These are phyloP conservation scores for Astrothelium subdiscretum DNA, from an alignment of 495 filamentous ascomycete species.

Conservation along the genomic window DNA sequence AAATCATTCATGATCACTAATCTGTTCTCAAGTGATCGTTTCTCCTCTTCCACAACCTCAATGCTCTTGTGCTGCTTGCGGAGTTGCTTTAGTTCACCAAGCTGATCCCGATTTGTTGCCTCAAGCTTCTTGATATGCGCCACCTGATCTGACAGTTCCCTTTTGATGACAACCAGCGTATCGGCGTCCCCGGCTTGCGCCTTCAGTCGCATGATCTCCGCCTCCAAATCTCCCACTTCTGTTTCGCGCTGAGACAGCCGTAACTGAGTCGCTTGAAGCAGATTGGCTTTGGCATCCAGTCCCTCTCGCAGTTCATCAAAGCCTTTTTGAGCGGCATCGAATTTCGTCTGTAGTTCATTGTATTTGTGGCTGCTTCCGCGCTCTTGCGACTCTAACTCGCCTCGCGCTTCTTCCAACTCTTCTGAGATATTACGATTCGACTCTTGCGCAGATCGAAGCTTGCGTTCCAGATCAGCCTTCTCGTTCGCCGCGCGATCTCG, in stretches of 20 bases:
- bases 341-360: conserved; percentile 58
- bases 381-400: conserved; percentile 57
- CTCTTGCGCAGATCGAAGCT: conserved; percentile 57
- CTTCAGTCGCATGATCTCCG: conserved; percentile 68
- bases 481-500: conserved; percentile 56
- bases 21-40: conserved; percentile 66
- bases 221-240: conserved; percentile 61
- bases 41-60: conserved; percentile 94
- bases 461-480: conserved; percentile 58
- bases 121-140: conserved; percentile 78
- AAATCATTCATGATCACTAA: conserved; percentile 64
- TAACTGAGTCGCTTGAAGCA: conserved; percentile 54
- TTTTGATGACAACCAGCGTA: conserved; percentile 66
- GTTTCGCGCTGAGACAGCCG: conserved; percentile 55
- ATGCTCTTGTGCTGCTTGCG: conserved; percentile 70
- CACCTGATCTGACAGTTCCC: conserved; percentile 81
- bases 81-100: conserved; percentile 66
- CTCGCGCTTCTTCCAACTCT: conserved; percentile 62
- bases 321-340: conserved; percentile 52
- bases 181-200: conserved; percentile 78
- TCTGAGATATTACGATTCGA: conserved; percentile 61
- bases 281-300: conserved; percentile 47
- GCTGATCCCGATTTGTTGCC: conserved; percentile 64
- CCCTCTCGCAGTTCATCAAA: conserved; percentile 64
- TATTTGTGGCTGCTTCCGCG: conserved; percentile 57